Evolutionary conservation across 805 yeast genomes (phyloP).

Genomic region (Ogataea populi-albae): DNA sequence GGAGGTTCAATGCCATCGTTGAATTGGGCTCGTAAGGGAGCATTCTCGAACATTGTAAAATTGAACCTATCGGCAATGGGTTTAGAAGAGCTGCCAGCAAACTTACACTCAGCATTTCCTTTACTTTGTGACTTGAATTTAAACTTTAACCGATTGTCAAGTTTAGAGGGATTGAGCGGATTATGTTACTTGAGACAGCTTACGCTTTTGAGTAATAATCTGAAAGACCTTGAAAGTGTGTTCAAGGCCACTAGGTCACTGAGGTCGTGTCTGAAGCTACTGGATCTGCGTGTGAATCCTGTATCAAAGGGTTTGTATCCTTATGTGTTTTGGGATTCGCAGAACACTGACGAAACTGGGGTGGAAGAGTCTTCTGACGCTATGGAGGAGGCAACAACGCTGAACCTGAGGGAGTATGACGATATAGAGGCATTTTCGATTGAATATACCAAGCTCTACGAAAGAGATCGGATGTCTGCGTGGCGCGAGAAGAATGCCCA

Average conservation of each 20-base stretch:
- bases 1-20: constrained; percentile 23
- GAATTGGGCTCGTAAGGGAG: background rate
- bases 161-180: constrained; percentile 34
- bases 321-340: constrained; percentile 49
- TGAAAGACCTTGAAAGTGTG: constrained; percentile 35
- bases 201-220: constrained; percentile 44
- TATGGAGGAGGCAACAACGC: constrained; percentile 30
- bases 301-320: constrained; percentile 48
- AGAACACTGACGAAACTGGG: constrained; percentile 7
- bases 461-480: constrained; percentile 30
- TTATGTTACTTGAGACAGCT: constrained; percentile 38
- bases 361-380: constrained; percentile 8
- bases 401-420: constrained; percentile 45
- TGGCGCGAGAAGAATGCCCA: constrained; percentile 40
- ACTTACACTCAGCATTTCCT: constrained; percentile 41
- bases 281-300: constrained; percentile 52
- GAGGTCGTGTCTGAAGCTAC: constrained; percentile 34
- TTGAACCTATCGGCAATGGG: constrained; percentile 48
- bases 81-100: constrained; percentile 36
- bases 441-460: constrained; percentile 42
- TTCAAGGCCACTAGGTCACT: constrained; percentile 29
- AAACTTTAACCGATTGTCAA: constrained; percentile 44
- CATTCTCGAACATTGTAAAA: constrained; percentile 35
- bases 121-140: constrained; percentile 46
- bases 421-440: constrained; percentile 52